These are phyloP conservation scores for Immersiporthe knoxdaviesiana DNA, from an alignment of 2,329 filamentous ascomycete genomes.

Conservation along the genomic window DNA sequence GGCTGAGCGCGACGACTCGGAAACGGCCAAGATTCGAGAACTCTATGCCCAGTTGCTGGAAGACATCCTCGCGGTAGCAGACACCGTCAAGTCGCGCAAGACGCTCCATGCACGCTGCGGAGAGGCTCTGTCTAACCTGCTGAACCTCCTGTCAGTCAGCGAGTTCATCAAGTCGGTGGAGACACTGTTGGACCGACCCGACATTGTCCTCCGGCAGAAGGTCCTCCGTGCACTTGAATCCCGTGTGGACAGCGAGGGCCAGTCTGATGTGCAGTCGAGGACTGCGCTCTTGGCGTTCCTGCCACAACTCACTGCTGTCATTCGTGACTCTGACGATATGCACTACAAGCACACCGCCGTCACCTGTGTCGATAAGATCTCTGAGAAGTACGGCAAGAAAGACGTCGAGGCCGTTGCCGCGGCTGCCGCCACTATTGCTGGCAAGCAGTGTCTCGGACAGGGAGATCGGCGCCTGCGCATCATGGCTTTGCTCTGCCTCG, in stretches of 20 bases:
- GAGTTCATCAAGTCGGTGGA: conserved; percentile 91
- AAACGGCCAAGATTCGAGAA: conserved; percentile 66
- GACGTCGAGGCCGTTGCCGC: conserved; percentile 76
- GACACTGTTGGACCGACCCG: conserved; percentile 74
- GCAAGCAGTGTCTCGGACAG: conserved; percentile 75
- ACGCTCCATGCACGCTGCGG: conserved; percentile 62
- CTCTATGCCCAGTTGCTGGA: conserved; percentile 72
- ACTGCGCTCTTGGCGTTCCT: conserved; percentile 76
- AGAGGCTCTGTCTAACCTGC: conserved; percentile 75
- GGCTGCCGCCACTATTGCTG: conserved; percentile 76
- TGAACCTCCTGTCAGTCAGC: conserved; percentile 81
- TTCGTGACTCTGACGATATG: conserved; percentile 72
- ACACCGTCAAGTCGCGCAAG: conserved; percentile 62
- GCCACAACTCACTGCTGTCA: conserved; percentile 75
- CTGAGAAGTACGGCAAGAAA: conserved; percentile 94
- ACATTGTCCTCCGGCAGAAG: conserved; percentile 76
- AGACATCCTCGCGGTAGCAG: conserved; percentile 66
- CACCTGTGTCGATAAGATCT: conserved; percentile 87
- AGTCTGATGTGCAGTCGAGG: conserved; percentile 69
- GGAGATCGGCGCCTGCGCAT: conserved; percentile 73
- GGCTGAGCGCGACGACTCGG: conserved; percentile 66
- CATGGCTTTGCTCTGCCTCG: conserved; percentile 85
- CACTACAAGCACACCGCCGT: conserved; percentile 84
- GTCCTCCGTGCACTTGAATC: conserved; percentile 80
- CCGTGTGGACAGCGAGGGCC: conserved; percentile 74